phyloP scores from a whole-genome alignment of 2,329 filamentous ascomycete species.

The Akanthomyces uredinophilus region DNA sequence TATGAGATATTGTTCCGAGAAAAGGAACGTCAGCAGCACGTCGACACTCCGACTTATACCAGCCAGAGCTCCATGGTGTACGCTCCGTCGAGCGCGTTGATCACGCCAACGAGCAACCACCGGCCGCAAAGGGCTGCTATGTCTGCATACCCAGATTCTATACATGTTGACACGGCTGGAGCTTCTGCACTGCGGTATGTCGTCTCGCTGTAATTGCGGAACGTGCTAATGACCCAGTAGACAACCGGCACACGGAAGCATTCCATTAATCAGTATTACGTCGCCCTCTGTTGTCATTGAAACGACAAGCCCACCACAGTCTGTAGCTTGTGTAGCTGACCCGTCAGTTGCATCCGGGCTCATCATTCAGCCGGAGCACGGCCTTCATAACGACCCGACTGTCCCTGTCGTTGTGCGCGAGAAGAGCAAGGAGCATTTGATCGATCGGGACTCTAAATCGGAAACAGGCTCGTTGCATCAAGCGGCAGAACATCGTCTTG shows the following conservation, averaged over 20 bases:
- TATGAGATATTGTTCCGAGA: slow-evolving; percentile 30
- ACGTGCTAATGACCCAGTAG: background rate
- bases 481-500: background rate
- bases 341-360: slow-evolving; percentile 2
- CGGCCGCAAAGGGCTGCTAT: background rate
- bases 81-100: background rate
- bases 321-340: background rate
- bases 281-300: slow-evolving; percentile 6
- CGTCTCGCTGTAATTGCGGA: too few species aligned
- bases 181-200: background rate
- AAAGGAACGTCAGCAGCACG: slow-evolving; percentile 14
- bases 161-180: background rate
- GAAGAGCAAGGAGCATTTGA: slow-evolving; percentile 7
- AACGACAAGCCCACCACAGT: background rate
- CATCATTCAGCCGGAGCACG: slow-evolving; percentile 12
- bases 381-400: slow-evolving; percentile 3
- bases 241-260: background rate
- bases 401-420: background rate
- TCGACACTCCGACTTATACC: background rate
- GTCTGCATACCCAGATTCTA: background rate
- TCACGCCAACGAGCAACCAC: background rate
- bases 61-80: background rate
- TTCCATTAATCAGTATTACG: slow-evolving; percentile 9
- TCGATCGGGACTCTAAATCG: background rate
- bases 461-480: background rate